Conservation (phyloP, 192 early-diverging fungal species). For the Pilaira anomala region DNA sequence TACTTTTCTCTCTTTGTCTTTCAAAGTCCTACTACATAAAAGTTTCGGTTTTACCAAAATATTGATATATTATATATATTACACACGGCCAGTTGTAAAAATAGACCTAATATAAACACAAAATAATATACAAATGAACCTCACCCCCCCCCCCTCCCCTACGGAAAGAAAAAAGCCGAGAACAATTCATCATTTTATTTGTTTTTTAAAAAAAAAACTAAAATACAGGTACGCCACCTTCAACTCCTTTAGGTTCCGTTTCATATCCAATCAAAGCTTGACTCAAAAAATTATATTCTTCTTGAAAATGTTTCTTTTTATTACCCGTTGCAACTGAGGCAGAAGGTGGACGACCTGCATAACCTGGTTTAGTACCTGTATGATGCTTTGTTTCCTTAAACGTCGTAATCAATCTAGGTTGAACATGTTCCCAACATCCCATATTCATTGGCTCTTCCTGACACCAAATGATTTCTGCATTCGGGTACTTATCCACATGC, state of each 20-base stretch:
- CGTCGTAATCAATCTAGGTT: conserved; percentile 80
- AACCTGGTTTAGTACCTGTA: conserved; percentile 36
- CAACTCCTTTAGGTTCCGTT: conserved; percentile 61
- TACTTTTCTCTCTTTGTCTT: no score
- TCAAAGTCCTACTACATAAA: no score
- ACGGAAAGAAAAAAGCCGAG: no score
- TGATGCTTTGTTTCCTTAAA: conserved; percentile 69
- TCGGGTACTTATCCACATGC: conserved; percentile 86
- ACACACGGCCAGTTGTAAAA: no score
- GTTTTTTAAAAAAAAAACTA: no score
- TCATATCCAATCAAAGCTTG: conserved; percentile 69
- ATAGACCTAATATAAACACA: no score
- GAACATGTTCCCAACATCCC: conserved; percentile 86
- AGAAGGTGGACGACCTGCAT: conserved; percentile 83
- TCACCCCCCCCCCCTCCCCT: no score
- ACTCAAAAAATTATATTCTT: conserved; percentile 70
- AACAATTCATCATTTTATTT: no score
- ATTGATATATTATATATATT: no score
- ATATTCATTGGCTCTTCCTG: conserved; percentile 96
- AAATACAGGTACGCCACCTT: conserved; percentile 67
- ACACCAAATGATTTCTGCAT: conserved; percentile 85
- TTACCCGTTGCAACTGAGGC: conserved; percentile 87
- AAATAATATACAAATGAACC: no score
- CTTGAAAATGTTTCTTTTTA: conserved; percentile 89
- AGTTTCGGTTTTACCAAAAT: no score